phyloP scores from a whole-genome alignment of 768 basidiomycete species.

The Tulasnella sp. region DNA sequence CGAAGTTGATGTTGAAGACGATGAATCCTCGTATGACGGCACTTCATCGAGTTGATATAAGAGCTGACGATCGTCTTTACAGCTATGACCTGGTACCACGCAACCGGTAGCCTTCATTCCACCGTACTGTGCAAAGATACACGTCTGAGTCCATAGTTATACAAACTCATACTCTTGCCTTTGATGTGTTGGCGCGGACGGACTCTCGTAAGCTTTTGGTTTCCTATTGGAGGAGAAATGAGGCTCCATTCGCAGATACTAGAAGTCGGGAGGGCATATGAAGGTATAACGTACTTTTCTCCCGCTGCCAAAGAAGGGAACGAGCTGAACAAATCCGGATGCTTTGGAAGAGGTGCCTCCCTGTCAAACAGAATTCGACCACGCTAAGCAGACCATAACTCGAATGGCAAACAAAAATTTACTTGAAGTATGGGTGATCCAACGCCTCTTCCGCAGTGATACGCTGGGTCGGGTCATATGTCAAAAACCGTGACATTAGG shows the following conservation, averaged over 20 bases:
- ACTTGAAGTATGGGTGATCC: slow-evolving; percentile 88
- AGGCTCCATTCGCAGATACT: not conserved
- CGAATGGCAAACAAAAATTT: slow-evolving; percentile 23
- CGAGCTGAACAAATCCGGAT: slow-evolving; percentile 88
- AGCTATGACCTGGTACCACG: too few relatives aligned
- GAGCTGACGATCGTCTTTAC: too few relatives aligned
- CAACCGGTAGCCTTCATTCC: too few relatives aligned
- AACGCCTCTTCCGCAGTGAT: slow-evolving; percentile 86
- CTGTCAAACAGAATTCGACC: slow-evolving; percentile 31
- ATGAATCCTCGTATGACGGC: too few relatives aligned
- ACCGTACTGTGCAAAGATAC: too few relatives aligned
- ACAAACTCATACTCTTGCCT: slow-evolving; percentile 11
- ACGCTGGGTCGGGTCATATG: slow-evolving; percentile 80
- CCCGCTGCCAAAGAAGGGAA: slow-evolving; percentile 96
- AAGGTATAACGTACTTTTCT: slow-evolving; percentile 69
- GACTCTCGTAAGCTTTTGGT: slow-evolving; percentile 12
- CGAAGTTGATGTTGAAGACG: too few relatives aligned
- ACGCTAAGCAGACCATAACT: not conserved
- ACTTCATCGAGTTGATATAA: too few relatives aligned
- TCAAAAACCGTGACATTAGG: slow-evolving; percentile 65
- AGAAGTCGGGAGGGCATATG: not conserved
- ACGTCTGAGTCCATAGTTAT: not conserved
- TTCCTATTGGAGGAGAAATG: not conserved
- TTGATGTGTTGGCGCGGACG: slow-evolving; percentile 7
- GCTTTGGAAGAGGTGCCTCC: slow-evolving; percentile 90